These are phyloP conservation scores for Lecanicillium sp. DNA, from an alignment of 2,329 filamentous ascomycete species.

Conservation along the genomic window DNA sequence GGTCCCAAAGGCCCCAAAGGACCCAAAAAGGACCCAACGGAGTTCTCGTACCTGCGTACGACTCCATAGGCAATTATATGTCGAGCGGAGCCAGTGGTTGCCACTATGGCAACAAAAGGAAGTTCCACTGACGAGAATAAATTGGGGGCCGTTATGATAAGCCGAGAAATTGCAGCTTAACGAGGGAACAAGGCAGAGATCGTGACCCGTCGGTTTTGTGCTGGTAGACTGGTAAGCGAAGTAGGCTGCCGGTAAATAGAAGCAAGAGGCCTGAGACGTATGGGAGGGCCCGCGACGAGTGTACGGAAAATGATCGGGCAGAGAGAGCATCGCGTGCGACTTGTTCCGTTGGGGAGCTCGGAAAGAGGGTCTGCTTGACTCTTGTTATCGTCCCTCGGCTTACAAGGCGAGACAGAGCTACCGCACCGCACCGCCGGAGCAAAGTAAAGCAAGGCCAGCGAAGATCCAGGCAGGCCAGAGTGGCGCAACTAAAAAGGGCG, in stretches of 20 bases:
- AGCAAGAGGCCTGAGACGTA: too few relatives aligned
- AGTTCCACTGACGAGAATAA: constrained; percentile 1
- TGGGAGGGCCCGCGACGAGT: too few relatives aligned
- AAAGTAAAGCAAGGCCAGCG: too few relatives aligned
- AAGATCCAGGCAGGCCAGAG: too few relatives aligned
- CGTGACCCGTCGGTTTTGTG: neutral
- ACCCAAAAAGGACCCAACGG: too few relatives aligned
- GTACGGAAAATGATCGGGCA: too few relatives aligned
- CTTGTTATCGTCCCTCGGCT: neutral
- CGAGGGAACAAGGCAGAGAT: neutral
- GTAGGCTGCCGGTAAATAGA: too few relatives aligned
- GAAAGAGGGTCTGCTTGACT: too few relatives aligned
- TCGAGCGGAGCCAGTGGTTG: constrained; percentile 3
- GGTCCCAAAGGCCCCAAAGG: neutral
- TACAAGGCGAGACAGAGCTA: constrained; percentile 7
- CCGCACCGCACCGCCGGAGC: too few relatives aligned
- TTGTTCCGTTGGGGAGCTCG: too few relatives aligned
- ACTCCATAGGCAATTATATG: neutral
- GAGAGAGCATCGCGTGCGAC: too few relatives aligned
- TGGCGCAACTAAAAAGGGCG: constrained; percentile 4
- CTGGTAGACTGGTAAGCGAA: too few relatives aligned
- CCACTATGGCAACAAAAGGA: constrained; percentile 3
- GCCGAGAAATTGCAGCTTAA: constrained; percentile 6
- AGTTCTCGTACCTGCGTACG: constrained; percentile 3
- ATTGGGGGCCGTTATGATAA: constrained; percentile 2